Evolutionary conservation across 2,329 filamentous ascomycete species (phyloP).

Genomic region (Trichoderma sp.): DNA sequence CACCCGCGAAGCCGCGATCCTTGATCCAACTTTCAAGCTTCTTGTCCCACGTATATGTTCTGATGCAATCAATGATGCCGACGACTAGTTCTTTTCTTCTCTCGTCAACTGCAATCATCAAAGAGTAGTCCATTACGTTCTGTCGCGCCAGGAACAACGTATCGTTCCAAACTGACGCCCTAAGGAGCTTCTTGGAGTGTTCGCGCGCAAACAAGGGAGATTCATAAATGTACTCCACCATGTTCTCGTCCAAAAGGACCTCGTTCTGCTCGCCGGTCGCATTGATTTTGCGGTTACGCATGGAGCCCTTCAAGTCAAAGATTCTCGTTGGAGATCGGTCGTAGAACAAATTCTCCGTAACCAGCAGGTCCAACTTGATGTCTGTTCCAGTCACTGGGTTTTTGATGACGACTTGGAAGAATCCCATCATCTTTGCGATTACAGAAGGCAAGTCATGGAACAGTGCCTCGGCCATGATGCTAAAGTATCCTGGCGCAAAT

Average conservation of each 20-base stretch:
- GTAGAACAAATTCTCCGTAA: constrained; percentile 99
- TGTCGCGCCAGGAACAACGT: constrained; percentile 92
- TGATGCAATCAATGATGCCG: constrained; percentile 97
- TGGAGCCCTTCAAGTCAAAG: constrained; percentile 95
- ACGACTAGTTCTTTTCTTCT: constrained; percentile 87
- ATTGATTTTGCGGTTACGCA: constrained; percentile 97
- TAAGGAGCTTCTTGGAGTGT: constrained; percentile 90
- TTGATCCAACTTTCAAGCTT: constrained; percentile 99
- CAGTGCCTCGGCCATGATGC: constrained; percentile 92
- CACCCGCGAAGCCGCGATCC: constrained; percentile 80
- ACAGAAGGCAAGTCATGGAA: constrained; percentile 95
- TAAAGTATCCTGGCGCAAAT: constrained; percentile 96
- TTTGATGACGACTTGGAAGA: constrained; percentile 97
- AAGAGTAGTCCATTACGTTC: constrained; percentile 98
- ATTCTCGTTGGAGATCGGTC: constrained; percentile 86
- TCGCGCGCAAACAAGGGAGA: constrained; percentile 93
- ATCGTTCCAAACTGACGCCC: constrained; percentile 94
- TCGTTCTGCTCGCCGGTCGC: constrained; percentile 95
- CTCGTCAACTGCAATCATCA: constrained; percentile 98
- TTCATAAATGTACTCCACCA: constrained; percentile 99
- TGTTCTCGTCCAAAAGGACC: constrained; percentile 95
- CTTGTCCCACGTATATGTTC: constrained; percentile 99
- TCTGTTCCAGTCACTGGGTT: constrained; percentile 89
- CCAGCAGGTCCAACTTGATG: constrained; percentile 88
- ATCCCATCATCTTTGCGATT: constrained; percentile 98